phyloP scores from a whole-genome alignment of 768 basidiomycete genomes.

The Rhodotorula graminis region DNA sequence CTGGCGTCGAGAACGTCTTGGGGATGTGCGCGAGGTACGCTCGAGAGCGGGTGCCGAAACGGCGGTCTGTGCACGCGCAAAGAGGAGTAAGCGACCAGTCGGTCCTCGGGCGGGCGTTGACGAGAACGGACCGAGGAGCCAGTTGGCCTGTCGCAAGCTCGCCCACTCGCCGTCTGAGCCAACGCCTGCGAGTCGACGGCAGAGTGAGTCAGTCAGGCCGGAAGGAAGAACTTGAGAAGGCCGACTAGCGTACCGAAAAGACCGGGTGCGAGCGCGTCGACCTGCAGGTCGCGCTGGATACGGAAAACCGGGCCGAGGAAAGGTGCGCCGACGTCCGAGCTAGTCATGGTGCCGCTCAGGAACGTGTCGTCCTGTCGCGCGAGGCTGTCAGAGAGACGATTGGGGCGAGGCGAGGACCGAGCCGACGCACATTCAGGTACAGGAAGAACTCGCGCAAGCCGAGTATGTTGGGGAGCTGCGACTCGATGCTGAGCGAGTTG shows the following conservation, averaged over 20 bases:
- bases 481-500: conserved; percentile 42
- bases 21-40: conserved; percentile 52
- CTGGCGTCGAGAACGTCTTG: conserved; percentile 47
- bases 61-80: conserved; percentile 42
- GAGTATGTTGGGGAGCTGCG: conserved; percentile 19
- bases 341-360: conserved; percentile 31
- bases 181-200: not conserved
- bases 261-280: conserved; percentile 25
- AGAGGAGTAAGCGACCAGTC: not conserved
- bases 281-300: conserved; percentile 46
- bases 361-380: conserved; percentile 51
- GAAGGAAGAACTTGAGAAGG: not conserved
- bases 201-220: not conserved
- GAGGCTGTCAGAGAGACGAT: not conserved
- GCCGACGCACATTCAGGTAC: conserved; percentile 27
- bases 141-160: conserved; percentile 47
- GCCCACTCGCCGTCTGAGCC: conserved; percentile 49
- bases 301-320: conserved; percentile 50
- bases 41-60: conserved; percentile 49
- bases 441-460: conserved; percentile 10
- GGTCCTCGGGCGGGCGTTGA: not conserved
- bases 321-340: conserved; percentile 15
- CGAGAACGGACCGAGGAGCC: conserved; percentile 41
- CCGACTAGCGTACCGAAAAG: conserved; percentile 20
- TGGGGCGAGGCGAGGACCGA: not conserved